Base-by-base conservation (phyloP, 2,329 filamentous ascomycete genomes). In the Coleophoma cylindrospora region DNA sequence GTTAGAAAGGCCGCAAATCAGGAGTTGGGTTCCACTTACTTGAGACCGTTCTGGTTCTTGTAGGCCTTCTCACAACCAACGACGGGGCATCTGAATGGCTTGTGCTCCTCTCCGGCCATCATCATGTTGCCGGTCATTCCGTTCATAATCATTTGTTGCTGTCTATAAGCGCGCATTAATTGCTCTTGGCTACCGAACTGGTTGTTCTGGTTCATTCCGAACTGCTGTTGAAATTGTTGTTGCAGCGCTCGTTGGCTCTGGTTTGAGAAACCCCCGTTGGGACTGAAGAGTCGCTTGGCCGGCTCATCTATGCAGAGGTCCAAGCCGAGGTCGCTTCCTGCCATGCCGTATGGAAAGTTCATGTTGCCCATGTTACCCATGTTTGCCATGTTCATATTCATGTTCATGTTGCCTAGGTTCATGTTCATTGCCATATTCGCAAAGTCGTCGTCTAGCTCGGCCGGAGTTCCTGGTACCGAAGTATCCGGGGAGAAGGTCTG, bases 31-130 rank as follows among this genome's bases (percentile, higher is more conserved):
- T 27, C 49, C 54, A 72, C 74, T 61, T 90, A 99, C 81, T 97
- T 99, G 50, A 99, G 77, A 45, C 94, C 94, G 61, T 99, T 99
- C 68, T 97, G 94, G 68, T 99, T 99, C 78, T 99, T 99, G 74
- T 99, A 99, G 0, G 94, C 92, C 76, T 99, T 99, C 69, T 97
- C 94, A 64, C 94, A 99, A 6, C 94, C 94, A 66, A 99, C 95
- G 46, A 99, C 94, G 1, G 94, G 94, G 64, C 94, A 99, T 67
- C 91, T 89, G 77, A 96, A 99, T 0, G 94, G 94, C 71, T 97
- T 99, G 63, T 95, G 90, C 66, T 99, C 92, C 66, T 97, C 92
- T 14, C 86, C 86, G 51, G 80, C 77, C 64, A 84, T 77, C 69
- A 83, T 76, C 52, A 62, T 54, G 46, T 61, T 54, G 43, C 47